A percentile compares a stretch with the other conserved stretches of the same genome.
Conservation (phyloP, 306 rosid species). For the Malus fusca region DNA sequence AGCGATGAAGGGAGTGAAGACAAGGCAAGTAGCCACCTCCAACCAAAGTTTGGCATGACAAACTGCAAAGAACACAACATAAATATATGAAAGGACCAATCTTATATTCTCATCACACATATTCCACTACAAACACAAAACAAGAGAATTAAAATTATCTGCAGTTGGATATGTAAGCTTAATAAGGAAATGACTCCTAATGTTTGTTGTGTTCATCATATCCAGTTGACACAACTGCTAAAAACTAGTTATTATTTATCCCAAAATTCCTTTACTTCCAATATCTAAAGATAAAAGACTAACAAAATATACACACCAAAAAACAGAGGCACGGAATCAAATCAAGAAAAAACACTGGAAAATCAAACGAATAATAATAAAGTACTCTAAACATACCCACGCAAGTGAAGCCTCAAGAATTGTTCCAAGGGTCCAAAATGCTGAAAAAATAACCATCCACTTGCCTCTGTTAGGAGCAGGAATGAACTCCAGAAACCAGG, state of each 20-base stretch:
- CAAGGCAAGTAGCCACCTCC: slow-evolving; percentile 95
- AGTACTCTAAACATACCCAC: slow-evolving; percentile 55
- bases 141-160: too few relatives aligned
- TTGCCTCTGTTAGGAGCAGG: slow-evolving; percentile 90
- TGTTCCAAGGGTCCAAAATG: slow-evolving; percentile 93
- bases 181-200: not conserved
- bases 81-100: slow-evolving; percentile 9
- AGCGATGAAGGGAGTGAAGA: slow-evolving; percentile 78
- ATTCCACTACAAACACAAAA: not conserved
- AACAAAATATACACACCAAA: not conserved
- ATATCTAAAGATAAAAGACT: not conserved
- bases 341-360: not conserved
- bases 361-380: slow-evolving; percentile 1
- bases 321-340: not conserved
- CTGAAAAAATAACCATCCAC: slow-evolving; percentile 95
- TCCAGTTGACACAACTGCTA: not conserved
- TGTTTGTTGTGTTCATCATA: not conserved
- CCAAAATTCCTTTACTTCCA: not conserved
- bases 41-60: slow-evolving; percentile 87
- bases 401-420: slow-evolving; percentile 91
- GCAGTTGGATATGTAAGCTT: too few relatives aligned
- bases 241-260: not conserved
- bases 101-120: not conserved
- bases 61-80: slow-evolving; percentile 46
- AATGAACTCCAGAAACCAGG: slow-evolving; percentile 94